phyloP scores from a whole-genome alignment of 2,329 filamentous ascomycete genomes.

The Talaromyces amestolkiae region DNA sequence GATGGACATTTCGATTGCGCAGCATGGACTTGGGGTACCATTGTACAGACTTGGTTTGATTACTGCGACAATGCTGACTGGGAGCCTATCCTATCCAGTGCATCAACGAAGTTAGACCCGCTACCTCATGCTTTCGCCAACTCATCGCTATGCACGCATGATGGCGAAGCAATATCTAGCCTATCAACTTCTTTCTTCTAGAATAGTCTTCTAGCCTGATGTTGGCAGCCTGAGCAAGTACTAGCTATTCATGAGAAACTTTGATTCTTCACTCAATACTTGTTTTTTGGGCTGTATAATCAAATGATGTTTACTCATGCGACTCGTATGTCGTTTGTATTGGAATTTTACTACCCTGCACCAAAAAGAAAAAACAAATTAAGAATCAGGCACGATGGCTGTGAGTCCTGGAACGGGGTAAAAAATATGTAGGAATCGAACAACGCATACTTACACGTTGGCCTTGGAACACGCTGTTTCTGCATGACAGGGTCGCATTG shows the following conservation, averaged over 20 bases:
- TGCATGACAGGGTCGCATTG: slow-evolving; percentile 9
- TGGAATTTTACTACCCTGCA: neutral
- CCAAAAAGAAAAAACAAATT: neutral
- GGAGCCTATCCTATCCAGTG: neutral
- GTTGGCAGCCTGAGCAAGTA: neutral
- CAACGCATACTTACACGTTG: slow-evolving; percentile 9
- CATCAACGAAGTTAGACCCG: slow-evolving; percentile 12
- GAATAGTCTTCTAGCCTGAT: neutral
- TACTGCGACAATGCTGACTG: neutral
- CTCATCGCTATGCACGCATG: slow-evolving; percentile 16
- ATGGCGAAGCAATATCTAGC: neutral
- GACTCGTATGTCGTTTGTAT: neutral
- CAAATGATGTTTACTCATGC: neutral
- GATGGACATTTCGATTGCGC: neutral
- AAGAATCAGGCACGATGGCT: neutral
- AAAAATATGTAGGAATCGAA: neutral
- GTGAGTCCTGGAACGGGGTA: neutral
- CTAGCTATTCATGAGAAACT: neutral
- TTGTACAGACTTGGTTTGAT: neutral
- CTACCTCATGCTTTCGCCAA: slow-evolving; percentile 18
- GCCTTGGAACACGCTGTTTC: slow-evolving; percentile 4
- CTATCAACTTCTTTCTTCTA: slow-evolving; percentile 1
- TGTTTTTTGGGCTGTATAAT: neutral
- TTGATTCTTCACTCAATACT: neutral
- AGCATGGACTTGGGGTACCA: neutral